These are phyloP conservation scores for Backusella tarrabulga DNA, from an alignment of 192 early-diverging fungal species.

Conservation along the genomic window DNA sequence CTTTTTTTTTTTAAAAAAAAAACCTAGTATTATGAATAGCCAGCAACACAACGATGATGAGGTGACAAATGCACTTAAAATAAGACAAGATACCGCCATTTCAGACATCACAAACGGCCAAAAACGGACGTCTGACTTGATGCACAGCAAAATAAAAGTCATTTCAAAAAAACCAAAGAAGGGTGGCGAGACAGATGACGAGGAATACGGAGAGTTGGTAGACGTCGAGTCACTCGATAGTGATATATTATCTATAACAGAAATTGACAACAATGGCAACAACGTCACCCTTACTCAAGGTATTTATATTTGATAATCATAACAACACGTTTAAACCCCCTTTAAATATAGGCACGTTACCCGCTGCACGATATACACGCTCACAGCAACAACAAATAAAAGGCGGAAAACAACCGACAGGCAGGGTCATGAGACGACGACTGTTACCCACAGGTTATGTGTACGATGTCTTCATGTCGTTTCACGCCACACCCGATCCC, in stretches of 20 bases:
- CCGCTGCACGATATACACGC: neutral
- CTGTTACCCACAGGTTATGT: constrained; percentile 46
- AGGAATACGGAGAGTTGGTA: neutral
- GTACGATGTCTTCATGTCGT: constrained; percentile 61
- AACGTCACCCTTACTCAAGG: neutral
- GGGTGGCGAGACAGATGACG: neutral
- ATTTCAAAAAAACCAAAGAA: neutral
- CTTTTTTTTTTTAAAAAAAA: too few relatives aligned
- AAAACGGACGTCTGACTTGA: neutral
- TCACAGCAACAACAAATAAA: neutral
- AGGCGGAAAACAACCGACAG: neutral
- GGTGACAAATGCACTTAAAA: neutral
- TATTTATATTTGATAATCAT: neutral
- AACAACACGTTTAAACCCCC: neutral
- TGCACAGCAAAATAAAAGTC: neutral
- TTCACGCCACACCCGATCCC: constrained; percentile 56
- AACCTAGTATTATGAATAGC: neutral
- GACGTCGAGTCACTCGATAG: neutral
- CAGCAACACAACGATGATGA: neutral
- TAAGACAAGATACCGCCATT: neutral
- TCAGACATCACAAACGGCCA: neutral
- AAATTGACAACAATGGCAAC: neutral
- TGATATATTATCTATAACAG: neutral
- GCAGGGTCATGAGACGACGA: neutral
- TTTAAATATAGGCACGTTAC: neutral